Conservation (phyloP, 169 alveolate genomes). For the Cystoisospora suis region DNA sequence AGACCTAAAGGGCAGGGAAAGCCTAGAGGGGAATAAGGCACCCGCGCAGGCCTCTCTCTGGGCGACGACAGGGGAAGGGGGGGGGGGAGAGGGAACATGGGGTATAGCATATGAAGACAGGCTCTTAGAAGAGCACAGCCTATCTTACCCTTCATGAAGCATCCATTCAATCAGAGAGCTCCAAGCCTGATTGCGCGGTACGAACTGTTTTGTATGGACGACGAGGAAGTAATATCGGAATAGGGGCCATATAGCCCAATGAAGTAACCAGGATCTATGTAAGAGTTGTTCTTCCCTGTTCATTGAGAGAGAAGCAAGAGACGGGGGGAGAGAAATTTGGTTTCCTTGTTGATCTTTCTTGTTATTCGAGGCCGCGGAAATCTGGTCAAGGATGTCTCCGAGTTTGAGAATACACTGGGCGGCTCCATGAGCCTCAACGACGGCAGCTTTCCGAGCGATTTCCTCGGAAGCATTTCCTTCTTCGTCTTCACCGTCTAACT, state of each 20-base stretch:
- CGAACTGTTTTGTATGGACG: constrained; percentile 51
- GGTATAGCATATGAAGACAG: too few relatives aligned
- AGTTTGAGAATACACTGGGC: constrained; percentile 64
- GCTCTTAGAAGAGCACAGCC: too few relatives aligned
- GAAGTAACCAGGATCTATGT: constrained; percentile 66
- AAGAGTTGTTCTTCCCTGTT: constrained; percentile 60
- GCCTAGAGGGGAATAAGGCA: background rate
- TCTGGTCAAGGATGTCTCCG: constrained; percentile 60
- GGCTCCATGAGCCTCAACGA: constrained; percentile 18
- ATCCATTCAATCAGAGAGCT: constrained; percentile 56
- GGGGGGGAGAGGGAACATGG: background rate
- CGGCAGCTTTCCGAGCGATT: constrained; percentile 12
- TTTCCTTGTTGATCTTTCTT: constrained; percentile 45
- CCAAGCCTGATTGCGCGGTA: constrained; percentile 61
- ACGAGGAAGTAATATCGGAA: constrained; percentile 53
- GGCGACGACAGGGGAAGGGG: background rate
- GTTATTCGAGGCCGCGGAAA: constrained; percentile 54
- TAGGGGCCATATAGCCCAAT: constrained; percentile 67
- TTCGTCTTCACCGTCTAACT: constrained; percentile 64
- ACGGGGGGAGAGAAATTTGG: too few relatives aligned
- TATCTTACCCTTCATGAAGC: constrained; percentile 59
- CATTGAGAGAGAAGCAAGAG: constrained; percentile 36
- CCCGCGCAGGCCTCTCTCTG: background rate
- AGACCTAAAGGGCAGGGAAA: too few relatives aligned
- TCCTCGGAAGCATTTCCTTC: constrained; percentile 52